Percentiles rank a stretch among this genome's conserved stretches.
Conservation (phyloP, 2,329 filamentous ascomycete genomes). For the Colletotrichum tanaceti region DNA sequence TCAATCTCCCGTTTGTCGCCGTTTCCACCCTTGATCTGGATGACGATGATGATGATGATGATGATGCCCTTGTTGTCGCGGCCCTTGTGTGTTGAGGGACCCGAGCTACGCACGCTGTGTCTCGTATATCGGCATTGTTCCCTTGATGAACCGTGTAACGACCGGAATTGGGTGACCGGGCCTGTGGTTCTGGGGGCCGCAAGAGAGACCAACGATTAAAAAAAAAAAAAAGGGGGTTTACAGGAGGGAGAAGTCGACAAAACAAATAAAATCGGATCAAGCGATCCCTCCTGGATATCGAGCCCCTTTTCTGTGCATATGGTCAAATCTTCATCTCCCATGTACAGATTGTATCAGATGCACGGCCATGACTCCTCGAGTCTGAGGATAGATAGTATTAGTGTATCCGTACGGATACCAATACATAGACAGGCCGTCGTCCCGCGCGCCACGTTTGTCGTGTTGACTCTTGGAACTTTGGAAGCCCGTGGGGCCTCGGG, state of each 20-base stretch:
- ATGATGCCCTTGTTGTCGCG: conserved; percentile 5
- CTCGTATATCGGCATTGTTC: conserved; percentile 32
- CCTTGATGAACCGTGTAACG: neutral
- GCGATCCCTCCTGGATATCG: neutral
- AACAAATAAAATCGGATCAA: too few species aligned
- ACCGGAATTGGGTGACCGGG: neutral
- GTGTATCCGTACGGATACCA: too few species aligned
- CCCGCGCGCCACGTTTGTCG: neutral
- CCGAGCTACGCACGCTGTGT: conserved; percentile 17
- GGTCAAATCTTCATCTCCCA: conserved; percentile 18
- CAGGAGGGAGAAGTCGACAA: too few species aligned
- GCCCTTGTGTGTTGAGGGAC: conserved; percentile 3
- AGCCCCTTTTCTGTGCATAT: conserved; percentile 20
- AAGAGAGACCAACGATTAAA: neutral
- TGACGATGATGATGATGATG: neutral
- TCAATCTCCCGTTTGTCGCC: conserved; percentile 45
- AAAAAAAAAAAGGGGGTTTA: too few species aligned
- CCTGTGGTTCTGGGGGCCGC: conserved; percentile 2
- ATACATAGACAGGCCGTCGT: neutral
- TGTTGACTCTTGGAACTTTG: neutral
- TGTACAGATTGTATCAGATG: conserved; percentile 18
- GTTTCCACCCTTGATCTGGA: conserved; percentile 24
- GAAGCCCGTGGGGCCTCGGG: too few species aligned
- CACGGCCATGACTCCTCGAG: conserved; percentile 12
- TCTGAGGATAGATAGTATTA: too few species aligned